These are phyloP conservation scores for Fraxinus dipetala DNA, from an alignment of 305 asterid genomes.

Conservation along the genomic window DNA sequence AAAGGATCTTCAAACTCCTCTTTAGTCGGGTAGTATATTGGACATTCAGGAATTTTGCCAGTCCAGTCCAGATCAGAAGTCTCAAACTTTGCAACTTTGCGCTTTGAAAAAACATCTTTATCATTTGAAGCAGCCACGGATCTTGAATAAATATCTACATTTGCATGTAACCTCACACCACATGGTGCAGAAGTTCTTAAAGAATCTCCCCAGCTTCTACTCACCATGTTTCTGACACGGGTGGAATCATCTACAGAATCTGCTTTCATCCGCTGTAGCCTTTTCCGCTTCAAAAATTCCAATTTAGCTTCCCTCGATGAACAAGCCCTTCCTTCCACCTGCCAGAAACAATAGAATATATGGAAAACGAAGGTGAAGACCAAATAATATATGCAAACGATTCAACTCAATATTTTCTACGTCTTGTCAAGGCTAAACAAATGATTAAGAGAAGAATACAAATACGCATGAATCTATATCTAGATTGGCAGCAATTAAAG, in stretches of 20 bases:
- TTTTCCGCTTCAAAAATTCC: slow-evolving; percentile 74
- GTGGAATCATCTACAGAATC: slow-evolving; percentile 46
- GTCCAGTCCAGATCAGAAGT: slow-evolving; percentile 77
- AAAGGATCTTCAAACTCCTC: slow-evolving; percentile 94
- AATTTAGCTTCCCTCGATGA: slow-evolving; percentile 76
- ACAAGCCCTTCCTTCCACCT: slow-evolving; percentile 88
- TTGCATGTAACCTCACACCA: slow-evolving; percentile 62
- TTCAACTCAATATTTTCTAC: not conserved
- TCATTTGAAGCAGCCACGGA: slow-evolving; percentile 42
- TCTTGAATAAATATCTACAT: slow-evolving; percentile 36
- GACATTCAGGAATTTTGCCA: slow-evolving; percentile 76
- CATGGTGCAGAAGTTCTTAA: slow-evolving; percentile 69
- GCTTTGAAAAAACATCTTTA: slow-evolving; percentile 55
- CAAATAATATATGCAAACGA: not conserved
- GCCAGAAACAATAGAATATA: slow-evolving; percentile 16
- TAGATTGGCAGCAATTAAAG: not conserved
- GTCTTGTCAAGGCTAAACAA: slow-evolving; percentile 5
- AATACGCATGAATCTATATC: not conserved
- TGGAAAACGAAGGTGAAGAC: not conserved
- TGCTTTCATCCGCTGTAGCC: slow-evolving; percentile 70
- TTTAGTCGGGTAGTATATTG: slow-evolving; percentile 69
- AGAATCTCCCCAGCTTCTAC: slow-evolving; percentile 79
- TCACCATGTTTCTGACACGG: slow-evolving; percentile 43
- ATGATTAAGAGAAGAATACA: not conserved
- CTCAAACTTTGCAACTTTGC: slow-evolving; percentile 66